These are phyloP conservation scores for Magnusiomyces ingens DNA, from an alignment of 1,139 yeast species.

Conservation along the genomic window DNA sequence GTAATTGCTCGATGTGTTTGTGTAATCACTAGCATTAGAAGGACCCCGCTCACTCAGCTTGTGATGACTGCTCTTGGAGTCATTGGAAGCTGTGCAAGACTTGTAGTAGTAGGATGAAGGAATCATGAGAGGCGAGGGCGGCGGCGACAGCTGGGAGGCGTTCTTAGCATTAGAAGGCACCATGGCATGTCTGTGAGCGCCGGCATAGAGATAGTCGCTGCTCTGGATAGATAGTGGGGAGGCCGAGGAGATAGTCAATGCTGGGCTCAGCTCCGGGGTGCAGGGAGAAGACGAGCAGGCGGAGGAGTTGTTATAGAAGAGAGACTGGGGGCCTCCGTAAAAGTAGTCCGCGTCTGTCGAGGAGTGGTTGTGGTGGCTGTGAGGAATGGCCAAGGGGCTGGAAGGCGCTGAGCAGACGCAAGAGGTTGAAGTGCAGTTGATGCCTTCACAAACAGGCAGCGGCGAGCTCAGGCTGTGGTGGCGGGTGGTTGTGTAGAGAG, in stretches of 20 bases:
- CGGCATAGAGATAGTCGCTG: slow-evolving; percentile 7
- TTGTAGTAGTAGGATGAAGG: slow-evolving; percentile 13
- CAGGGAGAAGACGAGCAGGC: background rate
- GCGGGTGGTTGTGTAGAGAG: slow-evolving; percentile 16
- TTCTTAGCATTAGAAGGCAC: background rate
- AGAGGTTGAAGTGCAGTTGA: background rate
- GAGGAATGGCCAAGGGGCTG: background rate
- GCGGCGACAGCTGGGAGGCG: slow-evolving; percentile 15
- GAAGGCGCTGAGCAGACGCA: slow-evolving; percentile 1
- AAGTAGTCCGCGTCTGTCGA: background rate
- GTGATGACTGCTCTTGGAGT: slow-evolving; percentile 5
- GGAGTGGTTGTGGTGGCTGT: background rate
- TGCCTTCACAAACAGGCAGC: slow-evolving; percentile 3
- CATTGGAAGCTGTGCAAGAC: slow-evolving; percentile 9
- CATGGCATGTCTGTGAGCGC: slow-evolving; percentile 3
- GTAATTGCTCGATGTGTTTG: slow-evolving; percentile 21
- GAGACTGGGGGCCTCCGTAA: background rate
- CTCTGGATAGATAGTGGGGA: slow-evolving; percentile 9
- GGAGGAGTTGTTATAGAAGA: background rate
- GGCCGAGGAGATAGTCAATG: slow-evolving; percentile 19
- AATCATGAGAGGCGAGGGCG: slow-evolving; percentile 22
- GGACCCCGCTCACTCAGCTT: background rate
- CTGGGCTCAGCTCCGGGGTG: slow-evolving; percentile 4
- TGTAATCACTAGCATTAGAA: slow-evolving; percentile 8
- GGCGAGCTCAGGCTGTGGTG: slow-evolving; percentile 15